Conservation (phyloP, 345 rosid genomes). For the Gossypium mustelinum region DNA sequence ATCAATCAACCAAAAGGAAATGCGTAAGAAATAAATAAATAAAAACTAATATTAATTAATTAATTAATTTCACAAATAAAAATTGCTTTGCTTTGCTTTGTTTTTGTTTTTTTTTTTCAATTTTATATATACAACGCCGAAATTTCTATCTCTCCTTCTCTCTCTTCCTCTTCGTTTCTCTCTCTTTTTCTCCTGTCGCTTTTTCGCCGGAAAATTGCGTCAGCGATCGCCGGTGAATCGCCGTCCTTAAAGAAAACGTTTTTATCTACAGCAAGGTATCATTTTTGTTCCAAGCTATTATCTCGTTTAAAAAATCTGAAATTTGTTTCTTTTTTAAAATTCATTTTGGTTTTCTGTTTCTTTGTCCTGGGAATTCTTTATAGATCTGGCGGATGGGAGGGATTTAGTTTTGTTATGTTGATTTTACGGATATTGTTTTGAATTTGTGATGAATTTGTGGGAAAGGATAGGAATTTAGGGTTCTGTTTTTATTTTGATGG, state of each 20-base stretch:
- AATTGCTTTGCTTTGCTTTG: neutral
- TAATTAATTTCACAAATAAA: neutral
- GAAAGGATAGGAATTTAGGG: constrained; percentile 30
- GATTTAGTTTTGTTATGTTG: constrained; percentile 19
- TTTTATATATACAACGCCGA: neutral
- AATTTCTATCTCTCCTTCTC: neutral
- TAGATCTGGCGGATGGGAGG: constrained; percentile 62
- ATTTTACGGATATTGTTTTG: constrained; percentile 11
- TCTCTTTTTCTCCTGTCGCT: constrained; percentile 17
- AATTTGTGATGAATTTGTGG: constrained; percentile 29
- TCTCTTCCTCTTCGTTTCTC: neutral
- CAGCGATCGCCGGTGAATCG: constrained; percentile 31
- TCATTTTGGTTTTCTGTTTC: neutral
- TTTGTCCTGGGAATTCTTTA: constrained; percentile 1
- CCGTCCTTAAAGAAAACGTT: neutral
- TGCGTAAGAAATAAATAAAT: neutral
- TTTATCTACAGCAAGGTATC: constrained; percentile 19
- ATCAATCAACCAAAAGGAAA: neutral
- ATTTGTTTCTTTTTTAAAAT: neutral
- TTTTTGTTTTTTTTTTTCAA: neutral
- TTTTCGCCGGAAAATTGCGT: constrained; percentile 43
- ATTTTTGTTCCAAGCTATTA: neutral
- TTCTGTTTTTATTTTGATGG: constrained; percentile 45
- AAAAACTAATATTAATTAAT: neutral
- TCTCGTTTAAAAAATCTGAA: neutral